Base-by-base conservation (phyloP, 441 rosid species). In the Rhodomyrtus psidioides region DNA sequence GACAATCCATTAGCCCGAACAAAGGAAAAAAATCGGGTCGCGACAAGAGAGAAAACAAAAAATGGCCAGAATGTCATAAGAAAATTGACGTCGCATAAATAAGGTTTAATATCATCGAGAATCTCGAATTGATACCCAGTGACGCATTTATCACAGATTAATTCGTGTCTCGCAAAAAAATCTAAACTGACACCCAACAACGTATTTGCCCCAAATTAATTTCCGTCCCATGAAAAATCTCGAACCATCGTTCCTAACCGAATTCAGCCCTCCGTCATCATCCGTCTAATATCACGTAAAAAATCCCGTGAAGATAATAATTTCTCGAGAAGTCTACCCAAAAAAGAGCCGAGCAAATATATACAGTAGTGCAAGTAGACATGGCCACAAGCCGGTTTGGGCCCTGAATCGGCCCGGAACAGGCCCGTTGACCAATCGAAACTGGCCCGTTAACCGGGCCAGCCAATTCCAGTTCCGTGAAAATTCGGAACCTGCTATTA, bases 221-320 rank as follows among this genome's bases (percentile, higher is more conserved):
- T 70, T 70, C 3, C 2, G 0, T 39, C 16, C 23, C 2, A 1
- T 6, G 16, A 70, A 39, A 65, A 21, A 70, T 39, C 0, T 6
- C 26, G 5, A 65, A 65, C 7, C 0, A 0, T 1, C 0, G 17
- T 19, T 0, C 7, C 0, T 0, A 0, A 70, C 0, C n/a, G 4
- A 1, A 70, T 1, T 70, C 12, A 21, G 2, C 16, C n/a, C 4
- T 65, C 1, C 0, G 0, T 19, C 6, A 65, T 23, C 49, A 70
- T 70, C n/a, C 4, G 3, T 34, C 46, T 1, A 65, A 0, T 34
- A 19, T 6, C 26, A 4, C 46, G 3, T 19, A 4, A 65, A 9
- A 1, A 65, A 12, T 19, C 26, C 76, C 8, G 46, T 7, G 21
- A 9, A 0, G 0, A 2, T 46, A 21, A 65, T 34, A 65, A 39